Percentiles rank a stretch among this genome's conserved stretches.
These are phyloP conservation scores for Tympanopsis confertula DNA, from an alignment of 2,329 filamentous ascomycete species.

Conservation along the genomic window DNA sequence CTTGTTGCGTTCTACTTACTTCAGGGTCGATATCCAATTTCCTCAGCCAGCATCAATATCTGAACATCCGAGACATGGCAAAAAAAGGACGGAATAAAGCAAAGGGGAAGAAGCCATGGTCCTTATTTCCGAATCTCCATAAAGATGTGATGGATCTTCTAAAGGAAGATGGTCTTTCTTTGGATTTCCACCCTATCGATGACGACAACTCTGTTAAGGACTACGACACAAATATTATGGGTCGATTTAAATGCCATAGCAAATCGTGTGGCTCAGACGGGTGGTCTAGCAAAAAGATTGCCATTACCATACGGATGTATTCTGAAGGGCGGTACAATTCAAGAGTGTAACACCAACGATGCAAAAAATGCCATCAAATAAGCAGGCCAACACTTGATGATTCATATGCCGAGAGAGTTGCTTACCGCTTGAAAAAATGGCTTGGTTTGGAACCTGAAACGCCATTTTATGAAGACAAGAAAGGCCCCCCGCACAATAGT, in stretches of 20 bases:
- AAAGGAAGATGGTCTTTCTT: conserved; percentile 13
- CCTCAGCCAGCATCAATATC: too few species aligned
- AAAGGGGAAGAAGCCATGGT: conserved; percentile 16
- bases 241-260: conserved; percentile 24
- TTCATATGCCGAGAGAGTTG: conserved; percentile 26
- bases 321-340: conserved; percentile 23
- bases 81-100: background rate
- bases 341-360: conserved; percentile 28
- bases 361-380: conserved; percentile 19
- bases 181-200: conserved; percentile 17
- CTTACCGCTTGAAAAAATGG: conserved; percentile 29
- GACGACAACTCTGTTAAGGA: conserved; percentile 11
- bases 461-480: conserved; percentile 4
- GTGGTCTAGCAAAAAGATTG: conserved; percentile 26
- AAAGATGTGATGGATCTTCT: conserved; percentile 16
- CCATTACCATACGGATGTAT: conserved; percentile 28
- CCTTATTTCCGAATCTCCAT: conserved; percentile 18
- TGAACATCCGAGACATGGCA: too few species aligned
- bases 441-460: conserved; percentile 12
- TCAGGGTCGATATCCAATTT: too few species aligned
- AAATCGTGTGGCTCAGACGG: conserved; percentile 12
- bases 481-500: conserved; percentile 13
- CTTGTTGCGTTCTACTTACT: too few species aligned
- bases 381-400: conserved; percentile 19
- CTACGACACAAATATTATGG: conserved; percentile 28